Evolutionary conservation across 495 filamentous ascomycete species (phyloP), one percentile per base, ranked within the genome.

Genomic region (Penicillium crystallinum): DNA sequence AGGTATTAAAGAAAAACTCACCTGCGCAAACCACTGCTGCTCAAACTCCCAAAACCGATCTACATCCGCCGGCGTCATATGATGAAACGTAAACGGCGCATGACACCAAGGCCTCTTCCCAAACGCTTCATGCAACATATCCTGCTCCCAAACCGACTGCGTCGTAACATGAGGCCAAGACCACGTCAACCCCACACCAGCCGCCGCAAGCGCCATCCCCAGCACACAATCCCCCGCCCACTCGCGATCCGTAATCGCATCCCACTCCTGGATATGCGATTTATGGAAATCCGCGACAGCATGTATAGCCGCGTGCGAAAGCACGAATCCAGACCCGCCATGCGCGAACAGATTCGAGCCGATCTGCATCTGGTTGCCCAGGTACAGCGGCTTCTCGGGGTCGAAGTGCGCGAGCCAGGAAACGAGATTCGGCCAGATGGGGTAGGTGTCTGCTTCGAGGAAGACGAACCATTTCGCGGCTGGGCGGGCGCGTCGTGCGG

Each of bases 361-460:
- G 18, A 74, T 73, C 54, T 69, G 68, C 70, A 80, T 74, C 67
- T 78, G 71, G 37, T 69, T 72, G 0, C 82, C 83, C 23, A 85
- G 68, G 60, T 86, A 86, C 22, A 73, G 56, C 29, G 74, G 68
- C 17, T 71, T 54, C 7, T 64, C 50, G 10, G 74, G 66, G 52
- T 83, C 75, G 9, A 86, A 67, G 23, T 67, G 66, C 18, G 50
- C 59, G 23, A 87, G 59, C 67, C 80, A 84, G n/a, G 67, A 70
- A 27, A 84, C 68, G 46, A 87, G 60, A 42, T 81, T 85, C 57
- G 77, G 70, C 82, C 82, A 86, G 39, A 85, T 68, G 21, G 84
- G 58, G 57, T 85, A 87, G 1, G 84, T 85, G 61, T 89, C 84
- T 0, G 80, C 79, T 53, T 87, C 84, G 59, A 84, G 77, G 62